phyloP scores from a whole-genome alignment of 2,329 filamentous ascomycete genomes.

The Thelonectria blattea region DNA sequence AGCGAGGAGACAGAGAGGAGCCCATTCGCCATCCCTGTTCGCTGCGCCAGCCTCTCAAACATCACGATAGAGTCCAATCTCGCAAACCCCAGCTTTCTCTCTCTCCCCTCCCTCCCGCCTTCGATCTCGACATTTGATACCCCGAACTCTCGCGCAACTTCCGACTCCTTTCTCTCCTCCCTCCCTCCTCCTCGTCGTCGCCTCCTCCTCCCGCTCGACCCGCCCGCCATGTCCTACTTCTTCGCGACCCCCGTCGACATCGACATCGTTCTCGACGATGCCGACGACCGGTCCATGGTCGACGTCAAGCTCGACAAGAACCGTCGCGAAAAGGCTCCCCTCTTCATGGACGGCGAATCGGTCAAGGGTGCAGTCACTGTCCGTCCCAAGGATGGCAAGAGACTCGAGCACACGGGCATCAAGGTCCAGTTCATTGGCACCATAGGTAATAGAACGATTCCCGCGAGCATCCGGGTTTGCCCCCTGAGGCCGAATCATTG shows the following conservation, averaged over 20 bases:
- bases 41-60: conserved; percentile 31
- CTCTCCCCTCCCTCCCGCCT: too few relatives aligned
- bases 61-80: conserved; percentile 21
- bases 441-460: conserved; percentile 72
- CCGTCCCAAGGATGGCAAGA: conserved; percentile 95
- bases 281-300: conserved; percentile 91
- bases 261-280: conserved; percentile 95
- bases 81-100: background rate
- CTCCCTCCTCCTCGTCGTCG: conserved; percentile 1
- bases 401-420: conserved; percentile 97
- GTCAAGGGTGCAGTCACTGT: conserved; percentile 96
- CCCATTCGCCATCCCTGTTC: conserved; percentile 23
- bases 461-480: conserved; percentile 10
- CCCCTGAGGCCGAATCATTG: conserved; percentile 23
- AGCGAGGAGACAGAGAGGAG: background rate
- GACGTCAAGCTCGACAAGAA: conserved; percentile 99
- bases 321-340: conserved; percentile 91
- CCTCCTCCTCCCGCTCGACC: background rate
- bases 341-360: conserved; percentile 98
- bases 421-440: conserved; percentile 99
- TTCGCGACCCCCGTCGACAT: conserved; percentile 99
- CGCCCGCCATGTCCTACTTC: conserved; percentile 83
- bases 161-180: background rate
- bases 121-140: background rate
- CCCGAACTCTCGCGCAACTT: background rate